These are phyloP conservation scores for Galium porrigens DNA, from an alignment of 305 asterid species.

Conservation along the genomic window DNA sequence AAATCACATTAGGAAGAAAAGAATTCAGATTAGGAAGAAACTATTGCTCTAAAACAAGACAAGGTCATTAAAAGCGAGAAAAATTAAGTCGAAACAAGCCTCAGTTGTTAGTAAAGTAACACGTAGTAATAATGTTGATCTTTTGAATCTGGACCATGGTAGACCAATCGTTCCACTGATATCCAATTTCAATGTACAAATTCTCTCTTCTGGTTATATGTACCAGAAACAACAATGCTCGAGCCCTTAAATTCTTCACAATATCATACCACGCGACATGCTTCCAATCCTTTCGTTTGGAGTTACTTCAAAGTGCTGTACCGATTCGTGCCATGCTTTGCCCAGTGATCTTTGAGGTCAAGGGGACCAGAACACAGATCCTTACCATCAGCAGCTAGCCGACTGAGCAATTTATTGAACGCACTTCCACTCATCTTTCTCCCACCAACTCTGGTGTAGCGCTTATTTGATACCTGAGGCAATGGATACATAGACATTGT, in stretches of 20 bases:
- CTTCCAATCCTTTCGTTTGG: neutral
- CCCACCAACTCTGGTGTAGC: slow-evolving; percentile 69
- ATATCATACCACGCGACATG: neutral
- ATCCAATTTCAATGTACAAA: slow-evolving; percentile 5
- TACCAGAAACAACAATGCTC: slow-evolving; percentile 5
- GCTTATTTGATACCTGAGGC: slow-evolving; percentile 63
- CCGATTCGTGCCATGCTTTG: slow-evolving; percentile 80
- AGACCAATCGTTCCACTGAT: neutral
- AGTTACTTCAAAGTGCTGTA: slow-evolving; percentile 60
- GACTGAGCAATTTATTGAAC: slow-evolving; percentile 56
- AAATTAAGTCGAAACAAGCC: neutral
- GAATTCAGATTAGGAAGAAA: neutral
- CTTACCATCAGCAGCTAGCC: slow-evolving; percentile 55
- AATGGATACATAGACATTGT: slow-evolving; percentile 71
- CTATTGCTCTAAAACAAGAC: neutral
- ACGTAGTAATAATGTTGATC: neutral
- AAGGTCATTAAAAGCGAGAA: neutral
- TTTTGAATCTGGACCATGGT: neutral
- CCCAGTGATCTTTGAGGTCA: slow-evolving; percentile 86
- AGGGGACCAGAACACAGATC: slow-evolving; percentile 51
- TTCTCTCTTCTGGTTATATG: slow-evolving; percentile 4
- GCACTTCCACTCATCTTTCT: slow-evolving; percentile 82
- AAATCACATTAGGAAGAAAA: neutral
- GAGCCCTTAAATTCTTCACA: neutral
- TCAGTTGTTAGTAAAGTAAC: neutral